Conservation (phyloP, 2,329 filamentous ascomycete genomes). For the Beauveria australis region DNA sequence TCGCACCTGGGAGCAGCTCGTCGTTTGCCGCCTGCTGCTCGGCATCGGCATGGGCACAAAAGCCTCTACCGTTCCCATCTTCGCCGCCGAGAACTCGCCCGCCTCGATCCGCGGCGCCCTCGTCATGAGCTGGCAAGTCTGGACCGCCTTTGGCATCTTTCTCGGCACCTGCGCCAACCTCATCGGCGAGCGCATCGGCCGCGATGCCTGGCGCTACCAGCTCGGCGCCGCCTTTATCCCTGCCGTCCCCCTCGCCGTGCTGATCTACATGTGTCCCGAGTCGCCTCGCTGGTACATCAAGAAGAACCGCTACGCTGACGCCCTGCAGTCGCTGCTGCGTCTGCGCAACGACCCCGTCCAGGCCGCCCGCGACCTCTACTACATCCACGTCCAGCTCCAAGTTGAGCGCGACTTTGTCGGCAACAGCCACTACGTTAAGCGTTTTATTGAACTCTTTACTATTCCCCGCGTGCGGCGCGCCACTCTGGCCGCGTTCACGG, state of each 20-base stretch:
- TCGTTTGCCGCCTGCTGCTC: conserved; percentile 62
- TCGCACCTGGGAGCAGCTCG: conserved; percentile 62
- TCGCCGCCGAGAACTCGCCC: conserved; percentile 66
- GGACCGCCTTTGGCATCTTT: conserved; percentile 55
- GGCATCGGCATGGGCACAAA: conserved; percentile 74
- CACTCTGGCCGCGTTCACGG: conserved; percentile 65
- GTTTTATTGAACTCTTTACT: conserved; percentile 59
- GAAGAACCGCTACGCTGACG: conserved; percentile 52
- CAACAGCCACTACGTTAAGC: conserved; percentile 48
- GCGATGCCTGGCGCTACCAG: conserved; percentile 51
- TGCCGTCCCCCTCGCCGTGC: conserved; percentile 44
- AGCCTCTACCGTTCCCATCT: conserved; percentile 64
- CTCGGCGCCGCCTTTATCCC: conserved; percentile 57
- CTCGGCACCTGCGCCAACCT: conserved; percentile 54
- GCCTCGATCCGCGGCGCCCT: conserved; percentile 63
- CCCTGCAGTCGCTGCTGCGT: conserved; percentile 45
- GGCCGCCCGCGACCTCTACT: conserved; percentile 54
- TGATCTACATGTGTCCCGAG: conserved; percentile 60
- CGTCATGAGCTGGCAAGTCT: conserved; percentile 75
- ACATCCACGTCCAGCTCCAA: conserved; percentile 55
- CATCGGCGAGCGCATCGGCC: conserved; percentile 29
- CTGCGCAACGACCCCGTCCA: conserved; percentile 49
- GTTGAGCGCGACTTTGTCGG: conserved; percentile 46
- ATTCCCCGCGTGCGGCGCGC: conserved; percentile 63
- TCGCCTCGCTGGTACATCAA: conserved; percentile 61